These are phyloP conservation scores for Picochlorum sp. DNA, from an alignment of 139 green algal species.

Conservation along the genomic window DNA sequence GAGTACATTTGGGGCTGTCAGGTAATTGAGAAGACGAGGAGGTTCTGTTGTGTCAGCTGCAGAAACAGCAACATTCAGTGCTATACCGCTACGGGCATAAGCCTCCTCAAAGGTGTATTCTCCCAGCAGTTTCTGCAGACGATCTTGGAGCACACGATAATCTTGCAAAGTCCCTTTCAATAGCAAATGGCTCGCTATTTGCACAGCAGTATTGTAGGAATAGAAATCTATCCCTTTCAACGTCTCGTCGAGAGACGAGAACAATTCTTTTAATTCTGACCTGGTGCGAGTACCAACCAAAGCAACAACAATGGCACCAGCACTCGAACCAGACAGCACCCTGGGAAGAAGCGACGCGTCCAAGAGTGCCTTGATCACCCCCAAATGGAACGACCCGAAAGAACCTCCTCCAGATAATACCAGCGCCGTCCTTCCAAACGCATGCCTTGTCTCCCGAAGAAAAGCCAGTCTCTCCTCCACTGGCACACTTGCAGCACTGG, in stretches of 20 bases:
- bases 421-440: slow-evolving; percentile 88
- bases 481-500: slow-evolving; percentile 18
- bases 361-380: slow-evolving; percentile 62
- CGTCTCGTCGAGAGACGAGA: slow-evolving; percentile 22
- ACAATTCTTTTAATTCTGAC: slow-evolving; percentile 58
- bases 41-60: slow-evolving; percentile 87
- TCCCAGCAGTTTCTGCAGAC: slow-evolving; percentile 60
- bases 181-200: slow-evolving; percentile 61
- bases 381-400: slow-evolving; percentile 65
- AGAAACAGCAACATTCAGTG: slow-evolving; percentile 85
- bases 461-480: slow-evolving; percentile 84
- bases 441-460: slow-evolving; percentile 81
- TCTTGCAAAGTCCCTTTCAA: slow-evolving; percentile 53
- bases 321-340: slow-evolving; percentile 78
- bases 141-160: slow-evolving; percentile 37
- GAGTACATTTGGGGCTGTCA: slow-evolving; percentile 76
- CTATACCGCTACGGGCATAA: slow-evolving; percentile 68
- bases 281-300: slow-evolving; percentile 55
- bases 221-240: slow-evolving; percentile 80
- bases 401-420: slow-evolving; percentile 84
- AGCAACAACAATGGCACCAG: slow-evolving; percentile 62
- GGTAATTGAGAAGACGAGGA: slow-evolving; percentile 85
- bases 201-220: slow-evolving; percentile 55
- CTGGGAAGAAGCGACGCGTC: slow-evolving; percentile 78
- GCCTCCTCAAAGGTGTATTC: slow-evolving; percentile 82